Evolutionary conservation across 345 rosid genomes (phyloP), one percentile per base, ranked within the genome.

Genomic region (Populus euphratica): DNA sequence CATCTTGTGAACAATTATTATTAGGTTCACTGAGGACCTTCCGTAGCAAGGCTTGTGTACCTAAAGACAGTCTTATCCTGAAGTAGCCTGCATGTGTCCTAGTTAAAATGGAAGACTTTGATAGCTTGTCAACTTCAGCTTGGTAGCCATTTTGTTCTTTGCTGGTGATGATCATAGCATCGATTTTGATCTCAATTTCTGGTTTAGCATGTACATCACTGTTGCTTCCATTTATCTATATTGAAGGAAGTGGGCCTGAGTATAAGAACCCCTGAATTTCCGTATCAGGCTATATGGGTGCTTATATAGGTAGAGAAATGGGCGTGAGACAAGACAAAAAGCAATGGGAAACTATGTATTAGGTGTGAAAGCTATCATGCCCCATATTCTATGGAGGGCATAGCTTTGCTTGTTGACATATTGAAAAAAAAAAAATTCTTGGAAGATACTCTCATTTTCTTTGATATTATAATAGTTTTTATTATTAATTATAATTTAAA

Each of bases 81-180:
- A 89, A 89, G 76, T 84, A 80, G 13, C 90, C 90, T 14, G 89
- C 88, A 39, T 89, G 83, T 36, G 86, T 54, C 67, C 77, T 76
- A 6, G 84, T 75, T 68, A 87, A 68, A 72, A 87, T 73, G 25
- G 80, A 84, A 47, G 85, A 50, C 8, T 62, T 52, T 20, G 77
- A 61, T 33, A 77, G 74, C 43, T 79, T 63, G 23, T 31, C 43
- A 44, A 38, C 63, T 17, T 27, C 16, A 14, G 73, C 12, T 39
- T 39, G 76, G 50, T 56, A 6, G 17, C 27, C 14, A 6, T 59
- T 56, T 76, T 72, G 69, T 10, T 23, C 35, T 64, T 25, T 29
- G 10, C 41, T 16, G 21, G 17, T 54, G 69, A 21, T 33, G n/a
- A 33, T 33, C 23, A 74, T 27, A 63, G 67, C 77, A 47, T 77